phyloP scores from a whole-genome alignment of 2,329 filamentous ascomycete genomes.

The Trichoderma sp. region DNA sequence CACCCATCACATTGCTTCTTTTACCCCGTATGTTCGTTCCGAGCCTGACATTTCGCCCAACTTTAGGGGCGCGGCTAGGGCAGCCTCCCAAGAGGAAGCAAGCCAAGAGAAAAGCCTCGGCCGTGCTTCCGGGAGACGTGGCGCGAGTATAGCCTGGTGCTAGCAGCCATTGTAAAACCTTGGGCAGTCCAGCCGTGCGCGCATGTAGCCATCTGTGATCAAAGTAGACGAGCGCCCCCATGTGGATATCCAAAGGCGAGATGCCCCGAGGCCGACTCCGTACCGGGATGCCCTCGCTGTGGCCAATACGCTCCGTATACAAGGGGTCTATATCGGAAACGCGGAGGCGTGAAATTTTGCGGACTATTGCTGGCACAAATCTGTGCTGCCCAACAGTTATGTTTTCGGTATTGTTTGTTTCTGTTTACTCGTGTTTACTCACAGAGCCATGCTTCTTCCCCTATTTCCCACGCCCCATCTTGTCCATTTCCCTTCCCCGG shows the following conservation, averaged over 20 bases:
- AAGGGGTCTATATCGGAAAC: constrained; percentile 6
- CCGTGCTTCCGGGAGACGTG: not conserved
- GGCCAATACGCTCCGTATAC: not conserved
- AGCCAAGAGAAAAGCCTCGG: not conserved
- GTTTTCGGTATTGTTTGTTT: not conserved
- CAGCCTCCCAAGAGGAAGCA: not conserved
- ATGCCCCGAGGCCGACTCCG: constrained; percentile 4
- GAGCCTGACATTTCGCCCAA: not conserved
- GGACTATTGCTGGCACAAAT: not conserved
- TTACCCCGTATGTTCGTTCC: constrained; percentile 5
- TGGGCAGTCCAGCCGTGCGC: not conserved
- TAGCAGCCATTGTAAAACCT: not conserved
- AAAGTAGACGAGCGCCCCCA: not conserved
- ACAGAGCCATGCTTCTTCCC: not conserved
- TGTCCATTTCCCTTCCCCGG: not conserved
- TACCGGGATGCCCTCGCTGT: not conserved
- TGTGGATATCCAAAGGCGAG: not conserved
- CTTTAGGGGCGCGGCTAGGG: constrained; percentile 4
- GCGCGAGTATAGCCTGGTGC: not conserved
- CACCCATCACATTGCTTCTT: not conserved
- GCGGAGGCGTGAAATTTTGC: constrained; percentile 3
- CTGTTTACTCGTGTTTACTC: not conserved
- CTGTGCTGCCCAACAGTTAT: not conserved
- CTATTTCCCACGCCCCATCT: not conserved
- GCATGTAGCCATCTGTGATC: not conserved